Conservation (phyloP, 2,329 filamentous ascomycete genomes). For the Tolypocladium sp. region DNA sequence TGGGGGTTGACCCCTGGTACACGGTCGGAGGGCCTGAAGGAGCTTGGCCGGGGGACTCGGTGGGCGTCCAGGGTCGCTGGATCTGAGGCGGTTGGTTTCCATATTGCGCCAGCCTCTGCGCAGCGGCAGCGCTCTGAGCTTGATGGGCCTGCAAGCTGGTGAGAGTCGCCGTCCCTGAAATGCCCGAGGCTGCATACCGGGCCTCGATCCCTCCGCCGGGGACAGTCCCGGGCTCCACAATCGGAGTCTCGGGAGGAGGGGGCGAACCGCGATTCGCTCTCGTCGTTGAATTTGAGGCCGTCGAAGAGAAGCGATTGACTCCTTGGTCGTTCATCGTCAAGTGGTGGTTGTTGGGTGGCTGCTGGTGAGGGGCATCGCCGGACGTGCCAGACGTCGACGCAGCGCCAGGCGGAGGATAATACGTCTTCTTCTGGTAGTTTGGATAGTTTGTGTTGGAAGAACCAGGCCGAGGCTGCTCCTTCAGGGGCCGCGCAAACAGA, state of each 20-base stretch:
- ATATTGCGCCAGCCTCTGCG: slow-evolving; percentile 76
- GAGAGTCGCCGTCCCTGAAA: slow-evolving; percentile 75
- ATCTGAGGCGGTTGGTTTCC: slow-evolving; percentile 28
- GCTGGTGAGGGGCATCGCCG: slow-evolving; percentile 17
- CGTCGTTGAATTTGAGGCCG: slow-evolving; percentile 87
- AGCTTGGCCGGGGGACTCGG: slow-evolving; percentile 76
- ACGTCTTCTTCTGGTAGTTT: slow-evolving; percentile 47
- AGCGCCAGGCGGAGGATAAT: slow-evolving; percentile 49
- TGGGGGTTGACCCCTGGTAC: slow-evolving; percentile 76
- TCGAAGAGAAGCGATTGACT: slow-evolving; percentile 62
- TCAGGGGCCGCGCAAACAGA: slow-evolving; percentile 63
- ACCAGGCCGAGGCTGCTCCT: slow-evolving; percentile 29
- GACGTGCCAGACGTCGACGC: slow-evolving; percentile 20
- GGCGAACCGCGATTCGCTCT: slow-evolving; percentile 86
- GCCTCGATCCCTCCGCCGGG: slow-evolving; percentile 79
- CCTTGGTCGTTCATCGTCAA: slow-evolving; percentile 30
- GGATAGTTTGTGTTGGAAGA: slow-evolving; percentile 33
- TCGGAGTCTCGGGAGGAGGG: slow-evolving; percentile 86
- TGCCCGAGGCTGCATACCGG: slow-evolving; percentile 83
- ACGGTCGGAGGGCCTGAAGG: slow-evolving; percentile 85
- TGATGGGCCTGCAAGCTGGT: slow-evolving; percentile 58
- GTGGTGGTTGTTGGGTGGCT: slow-evolving; percentile 12
- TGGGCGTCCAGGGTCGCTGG: slow-evolving; percentile 81
- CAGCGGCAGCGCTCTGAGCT: slow-evolving; percentile 65
- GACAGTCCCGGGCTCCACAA: slow-evolving; percentile 61